Conservation (phyloP, 2,329 filamentous ascomycete genomes). For the Phialophora chinensis region DNA sequence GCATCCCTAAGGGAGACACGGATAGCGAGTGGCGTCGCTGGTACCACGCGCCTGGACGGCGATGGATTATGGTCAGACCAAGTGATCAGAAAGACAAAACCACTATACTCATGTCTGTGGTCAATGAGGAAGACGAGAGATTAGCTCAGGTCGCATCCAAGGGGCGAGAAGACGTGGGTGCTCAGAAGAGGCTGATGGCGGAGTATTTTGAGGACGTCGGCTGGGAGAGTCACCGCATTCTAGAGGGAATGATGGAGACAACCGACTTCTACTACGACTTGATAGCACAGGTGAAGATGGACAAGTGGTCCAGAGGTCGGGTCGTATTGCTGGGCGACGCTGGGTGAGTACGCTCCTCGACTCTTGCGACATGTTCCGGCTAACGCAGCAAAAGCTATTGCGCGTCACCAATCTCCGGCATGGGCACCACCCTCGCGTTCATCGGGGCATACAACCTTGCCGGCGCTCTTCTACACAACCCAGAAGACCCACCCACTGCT, state of each 20-base stretch:
- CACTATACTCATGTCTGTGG: conserved; percentile 42
- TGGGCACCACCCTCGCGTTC: conserved; percentile 34
- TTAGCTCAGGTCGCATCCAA: conserved; percentile 32
- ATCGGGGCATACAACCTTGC: conserved; percentile 33
- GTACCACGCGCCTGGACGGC: conserved; percentile 39
- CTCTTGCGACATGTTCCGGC: neutral
- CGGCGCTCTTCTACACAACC: conserved; percentile 21
- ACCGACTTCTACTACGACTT: conserved; percentile 56
- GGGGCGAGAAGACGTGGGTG: conserved; percentile 31
- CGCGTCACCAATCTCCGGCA: conserved; percentile 31
- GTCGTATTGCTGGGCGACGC: conserved; percentile 54
- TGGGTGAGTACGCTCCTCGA: conserved; percentile 14
- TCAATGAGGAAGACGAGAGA: conserved; percentile 39
- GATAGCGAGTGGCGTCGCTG: conserved; percentile 34
- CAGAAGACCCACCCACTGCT: conserved; percentile 28
- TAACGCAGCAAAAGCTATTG: conserved; percentile 22
- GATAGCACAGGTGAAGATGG: conserved; percentile 42
- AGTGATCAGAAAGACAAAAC: conserved; percentile 34
- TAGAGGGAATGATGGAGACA: conserved; percentile 49
- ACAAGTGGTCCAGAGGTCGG: conserved; percentile 48
- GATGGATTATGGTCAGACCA: conserved; percentile 39
- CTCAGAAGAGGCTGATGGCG: conserved; percentile 43
- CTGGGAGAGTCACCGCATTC: conserved; percentile 47
- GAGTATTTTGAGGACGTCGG: conserved; percentile 47
- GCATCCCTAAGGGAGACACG: conserved; percentile 37